Conservation (phyloP, 2,329 filamentous ascomycete species). For the Chaetomiaceae sp. region DNA sequence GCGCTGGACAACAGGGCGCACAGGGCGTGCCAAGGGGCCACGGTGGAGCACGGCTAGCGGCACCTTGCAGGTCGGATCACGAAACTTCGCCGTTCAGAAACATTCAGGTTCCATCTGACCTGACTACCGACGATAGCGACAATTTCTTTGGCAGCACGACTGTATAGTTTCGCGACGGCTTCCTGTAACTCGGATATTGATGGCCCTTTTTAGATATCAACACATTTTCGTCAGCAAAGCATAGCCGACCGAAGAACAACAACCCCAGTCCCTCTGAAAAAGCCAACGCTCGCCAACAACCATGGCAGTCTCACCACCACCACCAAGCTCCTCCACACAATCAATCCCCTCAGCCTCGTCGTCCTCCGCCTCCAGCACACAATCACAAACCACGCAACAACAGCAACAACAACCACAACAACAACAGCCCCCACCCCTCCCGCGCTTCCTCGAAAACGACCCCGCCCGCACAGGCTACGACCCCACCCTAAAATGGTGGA, state of each 20-base stretch:
- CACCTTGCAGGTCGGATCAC: conserved; percentile 11
- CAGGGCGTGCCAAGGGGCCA: background rate
- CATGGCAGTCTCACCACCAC: conserved; percentile 9
- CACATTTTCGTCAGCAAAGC: too few relatives aligned
- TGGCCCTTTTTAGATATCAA: too few relatives aligned
- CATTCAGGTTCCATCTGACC: background rate
- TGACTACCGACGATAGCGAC: background rate
- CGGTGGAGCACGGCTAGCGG: background rate
- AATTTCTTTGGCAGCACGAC: background rate
- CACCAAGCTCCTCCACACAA: background rate
- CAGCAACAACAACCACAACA: conserved; percentile 13
- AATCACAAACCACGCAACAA: conserved; percentile 3
- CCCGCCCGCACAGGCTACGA: conserved; percentile 60
- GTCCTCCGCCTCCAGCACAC: background rate
- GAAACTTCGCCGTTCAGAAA: background rate
- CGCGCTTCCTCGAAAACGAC: conserved; percentile 50
- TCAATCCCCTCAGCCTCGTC: background rate
- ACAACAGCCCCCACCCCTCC: conserved; percentile 9
- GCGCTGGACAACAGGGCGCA: background rate
- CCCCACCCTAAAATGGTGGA: conserved; percentile 61
- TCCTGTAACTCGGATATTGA: too few relatives aligned
- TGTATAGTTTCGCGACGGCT: too few relatives aligned
- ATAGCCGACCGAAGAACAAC: background rate
- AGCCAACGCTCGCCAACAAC: background rate
- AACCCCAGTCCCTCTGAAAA: background rate